Conservation (phyloP, 2,329 filamentous ascomycete species). For the Ascochyta viciae-villosae region DNA sequence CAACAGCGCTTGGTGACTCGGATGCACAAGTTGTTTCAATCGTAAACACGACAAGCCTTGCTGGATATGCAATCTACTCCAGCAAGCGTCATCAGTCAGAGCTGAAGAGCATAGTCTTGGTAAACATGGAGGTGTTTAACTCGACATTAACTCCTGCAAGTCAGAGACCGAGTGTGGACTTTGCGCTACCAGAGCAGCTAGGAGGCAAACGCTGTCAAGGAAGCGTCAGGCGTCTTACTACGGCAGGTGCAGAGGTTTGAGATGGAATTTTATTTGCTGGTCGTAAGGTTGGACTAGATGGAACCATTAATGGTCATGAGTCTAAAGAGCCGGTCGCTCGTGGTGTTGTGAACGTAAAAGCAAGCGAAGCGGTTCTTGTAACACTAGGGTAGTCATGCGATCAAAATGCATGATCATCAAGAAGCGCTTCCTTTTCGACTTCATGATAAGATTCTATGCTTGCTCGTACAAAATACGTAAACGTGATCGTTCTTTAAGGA, state of each 20-base stretch:
- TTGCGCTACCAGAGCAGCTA: constrained; percentile 12
- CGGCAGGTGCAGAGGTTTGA: constrained; percentile 18
- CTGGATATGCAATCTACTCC: constrained; percentile 23
- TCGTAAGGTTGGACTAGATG: constrained; percentile 16
- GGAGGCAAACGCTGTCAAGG: constrained; percentile 3
- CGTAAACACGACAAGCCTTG: constrained; percentile 15
- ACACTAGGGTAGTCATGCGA: too few relatives aligned
- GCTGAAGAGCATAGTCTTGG: constrained; percentile 21
- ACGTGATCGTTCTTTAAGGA: too few relatives aligned
- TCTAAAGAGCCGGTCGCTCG: constrained; percentile 6
- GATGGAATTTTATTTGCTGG: constrained; percentile 20
- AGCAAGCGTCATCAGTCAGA: neutral
- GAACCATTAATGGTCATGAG: constrained; percentile 13
- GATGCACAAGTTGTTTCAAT: constrained; percentile 19
- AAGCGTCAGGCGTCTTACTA: constrained; percentile 16
- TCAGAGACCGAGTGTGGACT: constrained; percentile 10
- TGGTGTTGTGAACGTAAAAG: constrained; percentile 15
- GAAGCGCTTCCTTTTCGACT: too few relatives aligned
- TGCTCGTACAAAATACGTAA: too few relatives aligned
- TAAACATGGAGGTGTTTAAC: constrained; percentile 26
- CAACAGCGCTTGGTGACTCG: constrained; percentile 60
- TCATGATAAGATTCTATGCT: too few relatives aligned
- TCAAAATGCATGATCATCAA: too few relatives aligned
- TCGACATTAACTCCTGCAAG: constrained; percentile 12
- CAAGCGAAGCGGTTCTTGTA: constrained; percentile 12